These are phyloP conservation scores for Eucalyptus victrix DNA, from an alignment of 345 rosid genomes.

Conservation along the genomic window DNA sequence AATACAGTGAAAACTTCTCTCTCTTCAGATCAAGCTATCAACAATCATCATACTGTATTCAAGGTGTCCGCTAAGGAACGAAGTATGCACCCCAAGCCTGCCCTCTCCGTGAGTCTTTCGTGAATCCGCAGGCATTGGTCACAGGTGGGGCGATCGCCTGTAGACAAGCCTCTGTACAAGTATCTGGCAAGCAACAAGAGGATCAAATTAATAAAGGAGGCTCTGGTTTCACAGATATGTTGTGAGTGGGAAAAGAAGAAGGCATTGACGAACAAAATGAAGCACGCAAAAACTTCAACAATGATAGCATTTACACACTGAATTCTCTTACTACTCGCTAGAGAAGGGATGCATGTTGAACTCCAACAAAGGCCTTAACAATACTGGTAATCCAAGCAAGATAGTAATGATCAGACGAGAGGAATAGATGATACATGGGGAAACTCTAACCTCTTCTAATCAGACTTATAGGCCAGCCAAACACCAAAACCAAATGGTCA, in stretches of 20 bases:
- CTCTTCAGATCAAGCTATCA: neutral
- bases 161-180: conserved; percentile 78
- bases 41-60: conserved; percentile 45
- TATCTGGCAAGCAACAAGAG: conserved; percentile 21
- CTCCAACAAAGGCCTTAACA: neutral
- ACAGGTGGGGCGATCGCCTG: conserved; percentile 89
- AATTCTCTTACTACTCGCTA: neutral
- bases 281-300: neutral
- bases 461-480: neutral
- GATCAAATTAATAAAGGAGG: neutral
- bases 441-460: neutral
- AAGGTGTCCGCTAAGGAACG: conserved; percentile 75
- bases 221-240: neutral
- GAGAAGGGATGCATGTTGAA: neutral
- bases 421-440: neutral
- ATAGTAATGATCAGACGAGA: neutral
- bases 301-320: neutral
- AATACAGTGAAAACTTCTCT: neutral
- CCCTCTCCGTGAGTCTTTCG: conserved; percentile 78
- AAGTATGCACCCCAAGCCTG: conserved; percentile 84
- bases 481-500: neutral
- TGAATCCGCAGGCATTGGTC: conserved; percentile 87
- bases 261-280: neutral
- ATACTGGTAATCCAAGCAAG: neutral
- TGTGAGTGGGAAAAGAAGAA: neutral